Conservation (phyloP, 2,329 filamentous ascomycete genomes). For the Xylaria hypoxylon region DNA sequence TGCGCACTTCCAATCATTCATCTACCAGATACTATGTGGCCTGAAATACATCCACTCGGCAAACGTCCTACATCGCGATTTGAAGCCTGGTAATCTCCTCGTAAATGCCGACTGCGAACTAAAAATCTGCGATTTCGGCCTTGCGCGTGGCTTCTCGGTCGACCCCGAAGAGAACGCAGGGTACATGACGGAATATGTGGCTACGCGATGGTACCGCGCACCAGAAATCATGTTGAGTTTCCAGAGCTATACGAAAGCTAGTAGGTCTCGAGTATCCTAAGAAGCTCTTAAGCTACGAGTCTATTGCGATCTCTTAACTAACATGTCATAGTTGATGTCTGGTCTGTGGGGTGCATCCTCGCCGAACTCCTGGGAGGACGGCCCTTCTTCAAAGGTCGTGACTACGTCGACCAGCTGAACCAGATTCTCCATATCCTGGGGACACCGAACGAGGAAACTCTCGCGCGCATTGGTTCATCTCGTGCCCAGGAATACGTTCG, state of each 20-base stretch:
- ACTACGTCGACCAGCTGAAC: conserved; percentile 99
- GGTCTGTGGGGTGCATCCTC: conserved; percentile 98
- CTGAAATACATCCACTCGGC: conserved; percentile 99
- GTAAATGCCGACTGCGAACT: conserved; percentile 99
- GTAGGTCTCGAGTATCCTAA: conserved; percentile 69
- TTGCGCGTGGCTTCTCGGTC: conserved; percentile 95
- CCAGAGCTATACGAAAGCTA: conserved; percentile 99
- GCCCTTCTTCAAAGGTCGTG: conserved; percentile 98
- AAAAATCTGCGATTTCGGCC: conserved; percentile 98
- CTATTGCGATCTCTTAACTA: conserved; percentile 22
- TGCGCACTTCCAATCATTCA: conserved; percentile 99
- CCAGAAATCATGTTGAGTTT: conserved; percentile 99
- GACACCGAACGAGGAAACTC: conserved; percentile 94
- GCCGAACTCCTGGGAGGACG: conserved; percentile 95
- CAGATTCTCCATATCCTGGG: conserved; percentile 98
- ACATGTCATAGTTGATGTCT: conserved; percentile 83
- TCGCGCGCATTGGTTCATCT: conserved; percentile 92
- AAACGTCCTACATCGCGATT: conserved; percentile 94
- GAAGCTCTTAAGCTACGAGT: neutral
- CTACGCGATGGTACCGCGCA: conserved; percentile 93
- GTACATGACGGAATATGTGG: conserved; percentile 99
- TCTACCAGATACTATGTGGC: conserved; percentile 99
- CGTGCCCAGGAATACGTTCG: conserved; percentile 98
- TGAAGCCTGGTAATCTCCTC: conserved; percentile 96
- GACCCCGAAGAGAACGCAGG: conserved; percentile 98